Evolutionary conservation across 495 filamentous ascomycete species (phyloP).

Genomic region (Talaromyces wortmannii): DNA sequence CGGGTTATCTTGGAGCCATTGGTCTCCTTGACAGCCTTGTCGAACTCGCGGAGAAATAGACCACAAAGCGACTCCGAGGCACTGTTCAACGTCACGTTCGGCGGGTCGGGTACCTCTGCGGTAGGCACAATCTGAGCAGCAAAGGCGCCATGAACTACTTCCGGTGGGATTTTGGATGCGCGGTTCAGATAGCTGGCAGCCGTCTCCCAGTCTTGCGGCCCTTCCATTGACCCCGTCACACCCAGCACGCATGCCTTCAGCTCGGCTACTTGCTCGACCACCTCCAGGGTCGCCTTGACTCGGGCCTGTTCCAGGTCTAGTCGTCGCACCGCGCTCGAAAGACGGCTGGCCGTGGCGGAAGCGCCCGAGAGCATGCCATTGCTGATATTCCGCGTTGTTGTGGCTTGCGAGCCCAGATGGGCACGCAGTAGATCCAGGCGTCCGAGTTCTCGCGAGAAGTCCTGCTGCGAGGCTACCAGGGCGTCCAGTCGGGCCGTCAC

Average conservation of each 20-base stretch:
- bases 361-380: slow-evolving; percentile 83
- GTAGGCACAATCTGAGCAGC: slow-evolving; percentile 90
- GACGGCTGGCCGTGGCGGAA: slow-evolving; percentile 75
- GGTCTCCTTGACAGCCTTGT: slow-evolving; percentile 77
- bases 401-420: slow-evolving; percentile 80
- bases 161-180: slow-evolving; percentile 68
- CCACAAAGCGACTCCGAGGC: slow-evolving; percentile 82
- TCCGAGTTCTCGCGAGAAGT: slow-evolving; percentile 73
- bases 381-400: slow-evolving; percentile 74
- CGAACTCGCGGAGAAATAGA: slow-evolving; percentile 89
- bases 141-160: slow-evolving; percentile 78
- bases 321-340: slow-evolving; percentile 75
- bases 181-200: slow-evolving; percentile 84
- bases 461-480: slow-evolving; percentile 71
- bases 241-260: slow-evolving; percentile 93
- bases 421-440: slow-evolving; percentile 89
- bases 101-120: slow-evolving; percentile 89
- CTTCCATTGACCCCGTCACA: slow-evolving; percentile 94
- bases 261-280: slow-evolving; percentile 94
- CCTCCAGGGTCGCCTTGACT: slow-evolving; percentile 81
- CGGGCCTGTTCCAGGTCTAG: slow-evolving; percentile 86
- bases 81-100: slow-evolving; percentile 77
- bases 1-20: slow-evolving; percentile 85
- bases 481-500: slow-evolving; percentile 69
- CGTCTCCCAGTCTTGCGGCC: slow-evolving; percentile 96